These are phyloP conservation scores for Plectranthus barbatus DNA, from an alignment of 257 asterid species.

Conservation along the genomic window DNA sequence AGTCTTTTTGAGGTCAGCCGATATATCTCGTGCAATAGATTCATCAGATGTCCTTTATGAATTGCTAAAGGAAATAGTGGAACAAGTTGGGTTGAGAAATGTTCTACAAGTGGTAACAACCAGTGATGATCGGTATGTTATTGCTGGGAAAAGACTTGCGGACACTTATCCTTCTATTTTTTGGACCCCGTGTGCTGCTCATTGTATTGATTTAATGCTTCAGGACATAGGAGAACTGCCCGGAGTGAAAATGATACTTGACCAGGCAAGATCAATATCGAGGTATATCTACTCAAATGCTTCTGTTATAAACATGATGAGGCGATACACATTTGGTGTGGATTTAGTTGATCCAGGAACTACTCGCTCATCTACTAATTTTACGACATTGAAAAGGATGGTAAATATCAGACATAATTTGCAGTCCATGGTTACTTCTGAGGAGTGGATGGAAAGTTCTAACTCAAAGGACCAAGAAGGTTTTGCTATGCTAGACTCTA, in stretches of 20 bases:
- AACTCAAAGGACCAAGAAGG: constrained; percentile 67
- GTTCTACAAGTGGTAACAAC: constrained; percentile 77
- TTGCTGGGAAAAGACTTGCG: constrained; percentile 61
- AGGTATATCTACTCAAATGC: constrained; percentile 58
- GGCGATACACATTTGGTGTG: constrained; percentile 67
- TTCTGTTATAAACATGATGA: constrained; percentile 63
- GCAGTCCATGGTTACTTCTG: constrained; percentile 80
- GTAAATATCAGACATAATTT: constrained; percentile 53
- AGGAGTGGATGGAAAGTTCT: constrained; percentile 82
- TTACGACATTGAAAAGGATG: constrained; percentile 69
- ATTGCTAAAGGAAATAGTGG: constrained; percentile 67
- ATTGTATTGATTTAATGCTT: constrained; percentile 69
- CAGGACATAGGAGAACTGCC: constrained; percentile 60
- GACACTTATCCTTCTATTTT: constrained; percentile 67
- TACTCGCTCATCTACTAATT: constrained; percentile 57
- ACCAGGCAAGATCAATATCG: constrained; percentile 71
- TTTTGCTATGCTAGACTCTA: constrained; percentile 33
- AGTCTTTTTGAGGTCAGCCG: constrained; percentile 60
- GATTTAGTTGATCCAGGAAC: constrained; percentile 70
- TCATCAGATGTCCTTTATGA: constrained; percentile 55
- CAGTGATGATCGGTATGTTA: constrained; percentile 55
- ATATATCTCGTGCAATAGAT: constrained; percentile 44
- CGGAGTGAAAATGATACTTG: constrained; percentile 43
- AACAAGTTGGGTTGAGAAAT: constrained; percentile 67
- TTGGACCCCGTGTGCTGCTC: constrained; percentile 91